phyloP scores from a whole-genome alignment of 306 rosid genomes.

The Amphicarpaea edgeworthii region DNA sequence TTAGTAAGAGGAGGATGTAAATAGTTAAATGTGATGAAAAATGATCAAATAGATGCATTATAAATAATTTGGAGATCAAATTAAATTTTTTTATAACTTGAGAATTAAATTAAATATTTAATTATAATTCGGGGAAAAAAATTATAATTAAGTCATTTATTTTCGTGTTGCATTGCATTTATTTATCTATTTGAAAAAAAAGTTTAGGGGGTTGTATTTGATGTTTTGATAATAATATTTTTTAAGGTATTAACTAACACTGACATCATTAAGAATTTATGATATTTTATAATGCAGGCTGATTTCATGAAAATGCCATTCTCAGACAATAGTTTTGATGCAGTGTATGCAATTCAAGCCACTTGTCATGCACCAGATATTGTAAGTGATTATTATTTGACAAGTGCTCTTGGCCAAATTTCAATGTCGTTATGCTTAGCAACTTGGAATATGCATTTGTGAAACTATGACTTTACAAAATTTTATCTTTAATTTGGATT shows the following conservation, averaged over 20 bases:
- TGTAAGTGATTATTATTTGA: constrained; percentile 52
- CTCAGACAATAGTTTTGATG: constrained; percentile 81
- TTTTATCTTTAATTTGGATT: neutral
- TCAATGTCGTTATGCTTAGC: constrained; percentile 6
- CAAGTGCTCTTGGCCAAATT: neutral
- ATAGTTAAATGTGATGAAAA: too few species aligned
- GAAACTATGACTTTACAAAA: neutral
- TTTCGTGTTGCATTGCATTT: too few species aligned
- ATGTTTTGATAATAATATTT: neutral
- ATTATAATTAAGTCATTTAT: too few species aligned
- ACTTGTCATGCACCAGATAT: constrained; percentile 96
- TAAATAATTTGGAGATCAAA: too few species aligned
- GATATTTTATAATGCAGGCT: constrained; percentile 65
- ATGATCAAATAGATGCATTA: too few species aligned
- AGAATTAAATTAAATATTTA: too few species aligned
- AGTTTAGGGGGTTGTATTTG: neutral
- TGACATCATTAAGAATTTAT: constrained; percentile 23
- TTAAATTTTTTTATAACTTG: too few species aligned
- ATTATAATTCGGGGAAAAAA: too few species aligned
- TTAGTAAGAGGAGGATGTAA: too few species aligned
- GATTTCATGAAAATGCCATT: constrained; percentile 97
- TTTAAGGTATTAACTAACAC: neutral
- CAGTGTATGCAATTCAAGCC: constrained; percentile 95
- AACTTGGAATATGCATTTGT: constrained; percentile 10
- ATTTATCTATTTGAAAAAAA: neutral